phyloP scores from a whole-genome alignment of 2,329 filamentous ascomycete genomes.

The Microdochium nivale region DNA sequence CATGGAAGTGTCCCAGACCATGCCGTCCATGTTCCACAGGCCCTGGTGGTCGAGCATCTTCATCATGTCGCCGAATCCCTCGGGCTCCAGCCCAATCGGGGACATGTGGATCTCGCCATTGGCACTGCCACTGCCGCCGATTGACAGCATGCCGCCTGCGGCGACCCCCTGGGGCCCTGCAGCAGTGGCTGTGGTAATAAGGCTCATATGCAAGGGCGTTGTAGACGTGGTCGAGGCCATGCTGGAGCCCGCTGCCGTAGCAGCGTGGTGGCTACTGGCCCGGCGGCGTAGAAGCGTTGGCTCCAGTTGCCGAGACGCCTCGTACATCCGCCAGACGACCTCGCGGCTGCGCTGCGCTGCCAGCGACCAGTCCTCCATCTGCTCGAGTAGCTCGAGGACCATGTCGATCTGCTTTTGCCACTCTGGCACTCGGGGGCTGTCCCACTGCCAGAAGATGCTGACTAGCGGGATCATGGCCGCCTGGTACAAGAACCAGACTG shows the following conservation, averaged over 20 bases:
- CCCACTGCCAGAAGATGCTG: slow-evolving; percentile 61
- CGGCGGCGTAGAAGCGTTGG: slow-evolving; percentile 23
- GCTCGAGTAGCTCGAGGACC: slow-evolving; percentile 51
- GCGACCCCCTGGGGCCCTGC: slow-evolving; percentile 19
- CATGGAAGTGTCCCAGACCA: slow-evolving; percentile 39
- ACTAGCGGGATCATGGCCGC: slow-evolving; percentile 72
- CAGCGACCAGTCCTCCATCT: slow-evolving; percentile 57
- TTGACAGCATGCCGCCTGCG: slow-evolving; percentile 20
- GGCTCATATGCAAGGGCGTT: slow-evolving; percentile 3
- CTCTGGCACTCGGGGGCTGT: slow-evolving; percentile 35
- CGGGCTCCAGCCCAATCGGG: slow-evolving; percentile 41
- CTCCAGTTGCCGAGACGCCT: slow-evolving; percentile 38
- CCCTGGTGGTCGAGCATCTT: slow-evolving; percentile 43
- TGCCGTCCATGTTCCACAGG: slow-evolving; percentile 47
- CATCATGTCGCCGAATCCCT: slow-evolving; percentile 39
- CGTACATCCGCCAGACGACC: slow-evolving; percentile 56
- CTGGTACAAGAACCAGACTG: slow-evolving; percentile 75
- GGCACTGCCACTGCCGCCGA: slow-evolving; percentile 15
- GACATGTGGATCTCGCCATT: slow-evolving; percentile 38
- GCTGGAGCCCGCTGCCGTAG: slow-evolving; percentile 1
- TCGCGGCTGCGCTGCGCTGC: slow-evolving; percentile 54
- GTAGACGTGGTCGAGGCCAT: slow-evolving; percentile 4
- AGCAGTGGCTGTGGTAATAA: slow-evolving; percentile 11
- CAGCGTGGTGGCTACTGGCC: slow-evolving; percentile 12
- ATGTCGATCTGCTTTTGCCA: slow-evolving; percentile 52